Conservation (phyloP, 495 filamentous ascomycete species). For the Hypoxylon fragiforme region DNA sequence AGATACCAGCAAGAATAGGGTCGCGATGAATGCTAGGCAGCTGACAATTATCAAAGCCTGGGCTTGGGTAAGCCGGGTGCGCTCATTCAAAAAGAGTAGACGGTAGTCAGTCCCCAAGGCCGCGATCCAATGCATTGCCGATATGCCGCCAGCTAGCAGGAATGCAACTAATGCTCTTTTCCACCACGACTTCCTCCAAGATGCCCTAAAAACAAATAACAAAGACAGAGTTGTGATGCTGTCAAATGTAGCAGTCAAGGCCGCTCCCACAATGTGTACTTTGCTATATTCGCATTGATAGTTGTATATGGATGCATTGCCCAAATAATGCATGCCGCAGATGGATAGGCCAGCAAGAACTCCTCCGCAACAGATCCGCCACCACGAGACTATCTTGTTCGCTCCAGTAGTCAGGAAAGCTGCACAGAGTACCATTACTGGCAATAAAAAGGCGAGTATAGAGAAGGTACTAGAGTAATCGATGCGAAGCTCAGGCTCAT, state of each 20-base stretch:
- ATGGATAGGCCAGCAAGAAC: conserved; percentile 70
- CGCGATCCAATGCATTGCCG: conserved; percentile 89
- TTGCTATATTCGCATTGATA: conserved; percentile 64
- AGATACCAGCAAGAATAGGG: conserved; percentile 52
- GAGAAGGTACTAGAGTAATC: conserved; percentile 74
- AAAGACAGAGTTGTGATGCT: conserved; percentile 67
- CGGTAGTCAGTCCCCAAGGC: conserved; percentile 69
- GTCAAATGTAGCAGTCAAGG: conserved; percentile 70
- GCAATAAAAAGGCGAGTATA: conserved; percentile 77
- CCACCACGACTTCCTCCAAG: conserved; percentile 80
- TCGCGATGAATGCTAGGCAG: conserved; percentile 64
- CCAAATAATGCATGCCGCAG: conserved; percentile 89
- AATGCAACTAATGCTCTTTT: conserved; percentile 67
- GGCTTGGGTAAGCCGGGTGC: conserved; percentile 50
- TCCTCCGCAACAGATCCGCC: conserved; percentile 65
- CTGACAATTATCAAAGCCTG: conserved; percentile 65
- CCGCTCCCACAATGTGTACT: conserved; percentile 66
- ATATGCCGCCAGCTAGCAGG: conserved; percentile 72
- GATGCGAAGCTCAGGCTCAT: conserved; percentile 65
- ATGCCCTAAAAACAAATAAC: conserved; percentile 76
- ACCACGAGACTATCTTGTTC: conserved; percentile 57
- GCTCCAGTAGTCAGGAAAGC: conserved; percentile 70
- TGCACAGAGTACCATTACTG: conserved; percentile 69
- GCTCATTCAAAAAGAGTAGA: conserved; percentile 42
- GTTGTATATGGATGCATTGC: conserved; percentile 79